Percentiles rank a stretch among this genome's conserved stretches.
phyloP scores from a whole-genome alignment of 345 rosid species.

The Hibiscus mutabilis region DNA sequence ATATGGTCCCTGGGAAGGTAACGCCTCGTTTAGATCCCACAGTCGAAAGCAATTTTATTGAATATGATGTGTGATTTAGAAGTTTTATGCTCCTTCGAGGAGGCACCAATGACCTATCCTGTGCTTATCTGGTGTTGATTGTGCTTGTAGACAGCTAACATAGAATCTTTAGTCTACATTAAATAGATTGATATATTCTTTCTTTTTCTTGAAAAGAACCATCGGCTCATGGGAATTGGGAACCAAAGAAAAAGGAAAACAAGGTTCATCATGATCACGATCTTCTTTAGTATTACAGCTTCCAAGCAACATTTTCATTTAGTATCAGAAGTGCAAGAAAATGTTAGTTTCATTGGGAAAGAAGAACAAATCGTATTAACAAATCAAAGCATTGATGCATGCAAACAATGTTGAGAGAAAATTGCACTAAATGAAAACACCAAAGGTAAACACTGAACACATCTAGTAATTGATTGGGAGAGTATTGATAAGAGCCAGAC shows the following conservation, averaged over 20 bases:
- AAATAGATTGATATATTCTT: background rate
- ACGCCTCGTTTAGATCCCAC: too few species aligned
- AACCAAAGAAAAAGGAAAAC: background rate
- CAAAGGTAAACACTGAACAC: background rate
- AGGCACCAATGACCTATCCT: too few species aligned
- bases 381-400: constrained; percentile 1
- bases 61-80: background rate
- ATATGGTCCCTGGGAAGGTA: too few species aligned
- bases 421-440: too few species aligned
- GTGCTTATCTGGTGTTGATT: too few species aligned
- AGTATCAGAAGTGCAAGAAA: background rate
- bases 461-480: constrained; percentile 20
- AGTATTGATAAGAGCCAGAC: constrained; percentile 51
- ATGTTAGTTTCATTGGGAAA: background rate
- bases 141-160: too few species aligned
- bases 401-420: too few species aligned
- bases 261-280: background rate
- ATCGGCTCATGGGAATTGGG: background rate
- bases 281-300: background rate
- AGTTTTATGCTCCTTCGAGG: too few species aligned
- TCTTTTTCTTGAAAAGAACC: background rate
- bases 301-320: background rate
- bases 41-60: background rate
- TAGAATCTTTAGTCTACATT: background rate
- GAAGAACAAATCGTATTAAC: background rate